Evolutionary conservation across 2,329 filamentous ascomycete genomes (phyloP).

Genomic region (Harringtonia lauricola): DNA sequence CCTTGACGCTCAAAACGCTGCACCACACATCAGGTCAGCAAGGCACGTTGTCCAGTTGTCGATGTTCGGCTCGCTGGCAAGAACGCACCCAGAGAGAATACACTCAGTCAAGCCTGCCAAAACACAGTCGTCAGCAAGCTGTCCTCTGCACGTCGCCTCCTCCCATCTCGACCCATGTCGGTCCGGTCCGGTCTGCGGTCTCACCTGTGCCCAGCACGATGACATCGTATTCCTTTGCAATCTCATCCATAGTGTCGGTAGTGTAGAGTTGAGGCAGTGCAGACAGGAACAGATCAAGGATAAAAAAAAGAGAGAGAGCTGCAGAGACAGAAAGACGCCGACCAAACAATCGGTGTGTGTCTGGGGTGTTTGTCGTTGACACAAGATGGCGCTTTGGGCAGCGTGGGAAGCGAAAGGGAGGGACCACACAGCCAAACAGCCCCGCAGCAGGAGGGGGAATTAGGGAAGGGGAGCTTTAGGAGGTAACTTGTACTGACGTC

Average conservation of each 20-base stretch:
- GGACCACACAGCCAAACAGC: too few species aligned
- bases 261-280: background rate
- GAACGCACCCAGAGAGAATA: conserved; percentile 77
- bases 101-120: conserved; percentile 85
- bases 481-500: too few species aligned
- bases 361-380: too few species aligned
- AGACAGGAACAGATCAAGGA: background rate
- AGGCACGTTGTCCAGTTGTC: background rate
- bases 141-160: background rate
- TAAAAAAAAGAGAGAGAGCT: background rate
- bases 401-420: too few species aligned
- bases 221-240: conserved; percentile 96
- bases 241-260: conserved; percentile 72
- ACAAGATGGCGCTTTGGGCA: too few species aligned
- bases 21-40: conserved; percentile 3
- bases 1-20: conserved; percentile 93
- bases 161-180: background rate
- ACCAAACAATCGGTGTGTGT: background rate
- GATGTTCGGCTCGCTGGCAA: background rate
- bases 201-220: conserved; percentile 95
- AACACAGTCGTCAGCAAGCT: background rate
- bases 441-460: too few species aligned
- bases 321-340: background rate
- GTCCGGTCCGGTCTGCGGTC: conserved; percentile 24
- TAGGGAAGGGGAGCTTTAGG: too few species aligned